Evolutionary conservation across 495 filamentous ascomycete genomes (phyloP), one percentile per base, ranked within the genome.

Genomic region (Staphylotrichum longicolle): DNA sequence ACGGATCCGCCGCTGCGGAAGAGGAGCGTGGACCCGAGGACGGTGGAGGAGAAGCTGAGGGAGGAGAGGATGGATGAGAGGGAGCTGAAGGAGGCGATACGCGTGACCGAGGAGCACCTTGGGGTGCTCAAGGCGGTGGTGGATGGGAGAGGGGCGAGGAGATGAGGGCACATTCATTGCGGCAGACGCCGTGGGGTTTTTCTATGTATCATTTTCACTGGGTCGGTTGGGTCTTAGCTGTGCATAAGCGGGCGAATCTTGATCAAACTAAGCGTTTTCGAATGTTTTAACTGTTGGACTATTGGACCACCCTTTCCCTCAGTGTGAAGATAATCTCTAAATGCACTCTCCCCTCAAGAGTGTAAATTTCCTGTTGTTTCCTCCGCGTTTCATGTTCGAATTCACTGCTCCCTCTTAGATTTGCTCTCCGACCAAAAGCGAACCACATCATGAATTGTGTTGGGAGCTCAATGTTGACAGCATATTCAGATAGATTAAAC

Each of bases 21-120:
- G 67, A 60, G 66, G 51, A 69, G 61, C 6, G 69, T 79, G 12
- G 78, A 86, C 63, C 79, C 75, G 10, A 68, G 76, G 40, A 76
- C 73, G 33, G 75, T 82, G 34, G 71, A 79, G 65, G 80, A 83
- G 35, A 85, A 79, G 70, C 66, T 92, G 14, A 75, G 77, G 55
- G 86, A 87, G 44, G 86, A 90, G 69, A 84, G 81, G 50, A 92
- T 96, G 83, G 86, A 83, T 54, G 85, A 92, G 65, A 75, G 88
- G 49, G 88, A 97, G 74, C 80, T 98, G 57, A 85, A 88, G 66
- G 86, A 93, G 68, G 92, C 93, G 14, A 92, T 98, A 50, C 78
- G 80, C 39, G 85, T 93, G 12, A 96, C 93, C 33, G 89, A 96
- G 72, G 88, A 94, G 75, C 83, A 87, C 57, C 77, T 98, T 57